Evolutionary conservation across 768 basidiomycete genomes (phyloP), one percentile per base, ranked within the genome.

Genomic region (Cystofilobasidium bisporidii): DNA sequence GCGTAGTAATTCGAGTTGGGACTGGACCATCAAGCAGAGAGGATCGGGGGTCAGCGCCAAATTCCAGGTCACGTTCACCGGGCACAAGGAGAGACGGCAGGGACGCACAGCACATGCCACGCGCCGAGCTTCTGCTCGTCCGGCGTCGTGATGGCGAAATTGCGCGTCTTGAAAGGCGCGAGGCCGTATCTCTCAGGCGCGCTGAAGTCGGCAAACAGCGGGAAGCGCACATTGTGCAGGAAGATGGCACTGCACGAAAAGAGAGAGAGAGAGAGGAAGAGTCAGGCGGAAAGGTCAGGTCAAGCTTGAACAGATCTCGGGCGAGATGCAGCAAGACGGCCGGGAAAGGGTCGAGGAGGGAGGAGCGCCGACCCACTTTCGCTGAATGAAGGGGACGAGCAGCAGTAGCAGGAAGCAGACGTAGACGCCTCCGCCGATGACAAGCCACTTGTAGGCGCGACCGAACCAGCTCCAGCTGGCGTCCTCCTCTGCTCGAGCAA

Each of bases 121-220:
- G 70, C 75, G 20, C 93, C 93, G 47, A 97, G 75, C 0, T 81
- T 82, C 67, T 86, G 83, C 67, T 89, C 87, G 75, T 98, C 93
- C 0, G 83, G 73, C 0, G 91, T 91, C 18, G 78, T 76, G 11
- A 96, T 79, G 64, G 83, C 78, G 58, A 91, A 74, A 72, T 92
- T 89, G 26, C 68, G 57, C n/a, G 56, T 40, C 43, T 64, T 69
- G 68, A 64, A 64, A 5, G 68, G 89, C 33, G 91, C 85, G 64
- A 94, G 79, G 1, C 89, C 88, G 74, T 89, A 89, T 71, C 77
- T 81, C 75, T 89, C 88, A 1, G 92, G 92, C 10, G 77, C 72
- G 64, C 84, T 80, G 71, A 83, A 91, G 36, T 85, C 79, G 0
- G 85, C 83, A 67, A 80, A 82, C 64, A 82, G 79, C 8, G 91